A percentile compares a stretch with the other conserved stretches of the same genome.
These are phyloP conservation scores for Balamuthia mandrillaris DNA, from an alignment of 208 protist genomes.

Conservation along the genomic window DNA sequence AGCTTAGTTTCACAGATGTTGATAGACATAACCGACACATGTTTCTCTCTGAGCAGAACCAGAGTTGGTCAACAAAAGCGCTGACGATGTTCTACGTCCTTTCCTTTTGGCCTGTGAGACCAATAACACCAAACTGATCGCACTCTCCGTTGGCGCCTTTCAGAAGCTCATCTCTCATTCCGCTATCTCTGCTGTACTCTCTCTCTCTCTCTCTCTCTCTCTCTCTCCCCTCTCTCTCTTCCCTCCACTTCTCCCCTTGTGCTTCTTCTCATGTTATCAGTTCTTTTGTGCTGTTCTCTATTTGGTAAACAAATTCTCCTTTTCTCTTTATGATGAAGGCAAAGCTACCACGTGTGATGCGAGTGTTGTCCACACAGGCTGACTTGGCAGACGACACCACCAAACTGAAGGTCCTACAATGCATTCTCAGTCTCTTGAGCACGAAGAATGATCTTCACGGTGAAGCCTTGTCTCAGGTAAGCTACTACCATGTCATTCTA, in stretches of 20 bases:
- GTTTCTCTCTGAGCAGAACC: too few relatives aligned
- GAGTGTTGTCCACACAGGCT: background rate
- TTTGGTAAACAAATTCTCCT: background rate
- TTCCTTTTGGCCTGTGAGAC: constrained; percentile 28
- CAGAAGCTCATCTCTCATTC: constrained; percentile 35
- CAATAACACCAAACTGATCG: constrained; percentile 9
- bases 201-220: background rate
- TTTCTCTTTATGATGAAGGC: background rate
- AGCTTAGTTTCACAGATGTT: too few relatives aligned
- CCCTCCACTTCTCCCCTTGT: too few relatives aligned
- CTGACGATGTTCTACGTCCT: constrained; percentile 30
- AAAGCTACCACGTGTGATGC: constrained; percentile 6
- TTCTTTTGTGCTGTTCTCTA: too few relatives aligned
- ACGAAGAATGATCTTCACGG: background rate
- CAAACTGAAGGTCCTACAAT: constrained; percentile 36
- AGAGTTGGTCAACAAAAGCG: too few relatives aligned
- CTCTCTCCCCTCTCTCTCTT: background rate
- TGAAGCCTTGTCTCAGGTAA: constrained; percentile 15
- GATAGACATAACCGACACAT: too few relatives aligned
- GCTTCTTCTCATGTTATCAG: too few relatives aligned
- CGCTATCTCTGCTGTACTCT: background rate
- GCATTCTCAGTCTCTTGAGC: constrained; percentile 13
- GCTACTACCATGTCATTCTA: background rate
- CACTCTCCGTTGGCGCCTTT: background rate
- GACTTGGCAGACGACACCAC: constrained; percentile 4